Base-by-base conservation (phyloP, 1,139 yeast genomes). In the Yamadazyma pseudoaaseri region DNA sequence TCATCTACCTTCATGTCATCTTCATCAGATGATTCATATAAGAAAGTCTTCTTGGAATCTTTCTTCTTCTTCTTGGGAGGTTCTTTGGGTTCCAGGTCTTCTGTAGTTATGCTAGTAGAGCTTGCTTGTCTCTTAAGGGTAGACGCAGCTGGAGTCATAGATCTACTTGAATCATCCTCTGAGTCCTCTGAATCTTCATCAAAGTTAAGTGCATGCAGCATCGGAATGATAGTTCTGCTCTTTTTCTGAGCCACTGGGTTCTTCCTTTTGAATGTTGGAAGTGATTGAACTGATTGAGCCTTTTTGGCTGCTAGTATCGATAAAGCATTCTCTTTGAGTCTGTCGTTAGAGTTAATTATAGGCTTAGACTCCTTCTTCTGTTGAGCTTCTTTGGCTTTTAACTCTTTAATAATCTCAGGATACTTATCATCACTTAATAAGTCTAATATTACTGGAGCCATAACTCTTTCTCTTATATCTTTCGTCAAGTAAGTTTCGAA, bases 391-490 rank as follows among this genome's bases (percentile, higher is more conserved):
- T 65, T 62, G 24, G 58, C 58, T 44, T 60, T 63, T 34, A 69
- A 58, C 26, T 71, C 73, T n/a, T 65, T 65, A 20, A 78, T 59
- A 16, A 77, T 46, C 2, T 67, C 69, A 1, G 85, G 81, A 47
- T 78, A 82, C 32, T 74, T 73, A 3, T 74, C 76, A 29, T 79
- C 82, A 39, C 75, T 73, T 43, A 87, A 65, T 13, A 74, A 61
- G 21, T 81, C 83, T 35, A 84, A 67, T 12, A 87, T 74, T 2
- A 73, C 70, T 0, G 95, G 90, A 0, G 87, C 90, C 22, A 86
- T 73, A 5, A 85, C 63, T 43, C 89, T 75, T 49, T 81, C 92
- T 48, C 86, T 69, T 22, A 87, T 75, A 58, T 87, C 96, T 41
- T 83, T 81, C 23, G 79, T 62, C 33, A 87, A 58, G 34, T 81